phyloP scores from a whole-genome alignment of 805 yeast species.

The Torulaspora gathmanii region DNA sequence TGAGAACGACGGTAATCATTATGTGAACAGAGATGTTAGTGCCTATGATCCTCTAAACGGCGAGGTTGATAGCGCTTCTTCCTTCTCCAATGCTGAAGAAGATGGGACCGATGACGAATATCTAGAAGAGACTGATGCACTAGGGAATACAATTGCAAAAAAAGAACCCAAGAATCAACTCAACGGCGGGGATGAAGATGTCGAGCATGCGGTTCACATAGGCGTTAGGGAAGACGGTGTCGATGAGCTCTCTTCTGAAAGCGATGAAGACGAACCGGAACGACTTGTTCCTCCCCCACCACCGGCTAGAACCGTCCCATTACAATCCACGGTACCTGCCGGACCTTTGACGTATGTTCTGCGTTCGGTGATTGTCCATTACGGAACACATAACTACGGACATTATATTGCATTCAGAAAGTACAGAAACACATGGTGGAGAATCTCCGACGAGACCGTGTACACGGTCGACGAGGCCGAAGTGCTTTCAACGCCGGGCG shows the following conservation, averaged over 20 bases:
- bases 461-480: conserved; percentile 75
- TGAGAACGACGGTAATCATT: conserved; percentile 10
- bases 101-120: conserved; percentile 21
- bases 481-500: conserved; percentile 77
- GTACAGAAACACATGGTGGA: conserved; percentile 87
- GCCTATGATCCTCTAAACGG: conserved; percentile 32
- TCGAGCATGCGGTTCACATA: conserved; percentile 13
- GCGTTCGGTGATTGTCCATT: conserved; percentile 85
- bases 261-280: conserved; percentile 9
- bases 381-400: conserved; percentile 96
- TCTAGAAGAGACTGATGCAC: conserved; percentile 30
- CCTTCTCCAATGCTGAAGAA: conserved; percentile 14
- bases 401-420: conserved; percentile 88
- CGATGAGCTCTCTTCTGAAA: conserved; percentile 13
- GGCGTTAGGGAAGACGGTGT: conserved; percentile 18
- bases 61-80: conserved; percentile 18
- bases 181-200: conserved; percentile 10
- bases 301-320: conserved; percentile 4
- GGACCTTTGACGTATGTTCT: conserved; percentile 59
- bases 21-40: conserved; percentile 17
- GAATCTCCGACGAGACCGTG: conserved; percentile 86
- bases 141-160: conserved; percentile 32
- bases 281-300: conserved; percentile 10
- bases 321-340: conserved; percentile 28
- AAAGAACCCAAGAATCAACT: conserved; percentile 13